A percentile compares a stretch with the other conserved stretches of the same genome.
Conservation (phyloP, 1,284 basidiomycete species). For the Pseudozyma flocculosa region DNA sequence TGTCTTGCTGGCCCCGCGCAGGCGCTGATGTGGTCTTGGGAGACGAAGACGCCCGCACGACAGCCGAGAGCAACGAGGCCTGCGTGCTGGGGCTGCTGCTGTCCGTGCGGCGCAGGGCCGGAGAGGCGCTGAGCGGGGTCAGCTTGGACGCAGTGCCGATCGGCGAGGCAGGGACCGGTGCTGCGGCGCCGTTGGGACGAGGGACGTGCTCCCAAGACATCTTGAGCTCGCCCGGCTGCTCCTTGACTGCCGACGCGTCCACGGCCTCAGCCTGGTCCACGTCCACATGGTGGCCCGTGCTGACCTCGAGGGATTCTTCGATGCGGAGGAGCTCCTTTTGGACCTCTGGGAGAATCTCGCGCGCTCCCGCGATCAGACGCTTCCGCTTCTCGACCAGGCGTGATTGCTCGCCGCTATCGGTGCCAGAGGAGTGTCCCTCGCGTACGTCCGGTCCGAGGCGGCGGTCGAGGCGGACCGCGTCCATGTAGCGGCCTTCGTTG, state of each 20-base stretch:
- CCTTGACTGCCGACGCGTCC: background rate
- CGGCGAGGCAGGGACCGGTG: background rate
- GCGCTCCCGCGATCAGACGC: conserved; percentile 30
- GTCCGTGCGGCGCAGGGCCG: conserved; percentile 12
- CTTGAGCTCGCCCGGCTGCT: background rate
- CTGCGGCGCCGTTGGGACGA: background rate
- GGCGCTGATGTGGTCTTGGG: conserved; percentile 1
- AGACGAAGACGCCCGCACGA: conserved; percentile 29
- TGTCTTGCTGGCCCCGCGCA: too few relatives aligned
- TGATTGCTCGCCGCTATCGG: conserved; percentile 19
- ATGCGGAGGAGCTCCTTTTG: conserved; percentile 37
- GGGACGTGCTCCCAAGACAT: conserved; percentile 3
- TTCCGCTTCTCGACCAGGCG: conserved; percentile 39
- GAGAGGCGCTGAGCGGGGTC: conserved; percentile 31
- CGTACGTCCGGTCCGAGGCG: conserved; percentile 35
- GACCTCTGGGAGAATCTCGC: conserved; percentile 37
- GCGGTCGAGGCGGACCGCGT: conserved; percentile 45
- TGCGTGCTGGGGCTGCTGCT: conserved; percentile 22
- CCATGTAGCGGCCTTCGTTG: conserved; percentile 44
- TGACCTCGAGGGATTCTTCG: conserved; percentile 31
- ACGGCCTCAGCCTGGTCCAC: conserved; percentile 1
- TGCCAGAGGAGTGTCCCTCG: conserved; percentile 21
- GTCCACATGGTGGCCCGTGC: conserved; percentile 2
- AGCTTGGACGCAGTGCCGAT: background rate
- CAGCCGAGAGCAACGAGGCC: conserved; percentile 31